Conservation (phyloP, 2,329 filamentous ascomycete genomes). For the Chrysoporthe austroafricana region DNA sequence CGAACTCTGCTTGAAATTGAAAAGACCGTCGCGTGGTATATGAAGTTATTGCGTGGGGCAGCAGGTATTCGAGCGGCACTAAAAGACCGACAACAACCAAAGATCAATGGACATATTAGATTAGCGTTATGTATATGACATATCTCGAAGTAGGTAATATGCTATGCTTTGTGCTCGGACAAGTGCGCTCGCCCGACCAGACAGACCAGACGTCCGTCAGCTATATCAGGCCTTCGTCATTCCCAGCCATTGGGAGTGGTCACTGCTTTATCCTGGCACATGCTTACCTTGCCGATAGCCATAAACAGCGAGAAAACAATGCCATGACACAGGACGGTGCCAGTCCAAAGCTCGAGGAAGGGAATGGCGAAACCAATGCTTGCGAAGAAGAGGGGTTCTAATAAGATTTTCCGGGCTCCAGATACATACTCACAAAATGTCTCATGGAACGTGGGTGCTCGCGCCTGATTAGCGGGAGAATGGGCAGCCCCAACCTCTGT, state of each 20-base stretch:
- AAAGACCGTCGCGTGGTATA: too few relatives aligned
- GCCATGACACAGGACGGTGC: constrained; percentile 58
- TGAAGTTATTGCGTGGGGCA: constrained; percentile 33
- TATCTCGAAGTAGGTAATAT: too few relatives aligned
- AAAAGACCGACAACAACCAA: constrained; percentile 30
- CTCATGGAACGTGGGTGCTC: constrained; percentile 43
- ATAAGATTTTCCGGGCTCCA: constrained; percentile 45
- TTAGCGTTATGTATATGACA: too few relatives aligned
- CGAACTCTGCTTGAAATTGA: too few relatives aligned
- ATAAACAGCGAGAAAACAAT: constrained; percentile 61
- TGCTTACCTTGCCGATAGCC: constrained; percentile 46
- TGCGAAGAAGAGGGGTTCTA: constrained; percentile 64
- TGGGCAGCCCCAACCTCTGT: constrained; percentile 34
- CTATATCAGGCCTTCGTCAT: too few relatives aligned
- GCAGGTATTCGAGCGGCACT: constrained; percentile 40
- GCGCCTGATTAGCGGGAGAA: constrained; percentile 39
- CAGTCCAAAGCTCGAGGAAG: constrained; percentile 57
- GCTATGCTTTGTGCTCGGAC: too few relatives aligned
- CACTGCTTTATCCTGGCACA: too few relatives aligned
- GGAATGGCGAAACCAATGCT: constrained; percentile 64
- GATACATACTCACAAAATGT: constrained; percentile 44
- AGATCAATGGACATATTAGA: not conserved
- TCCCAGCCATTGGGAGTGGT: too few relatives aligned
- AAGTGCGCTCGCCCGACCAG: too few relatives aligned
- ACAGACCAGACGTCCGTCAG: too few relatives aligned